phyloP scores from a whole-genome alignment of 1,139 yeast species.

The Geotrichum candidum region DNA sequence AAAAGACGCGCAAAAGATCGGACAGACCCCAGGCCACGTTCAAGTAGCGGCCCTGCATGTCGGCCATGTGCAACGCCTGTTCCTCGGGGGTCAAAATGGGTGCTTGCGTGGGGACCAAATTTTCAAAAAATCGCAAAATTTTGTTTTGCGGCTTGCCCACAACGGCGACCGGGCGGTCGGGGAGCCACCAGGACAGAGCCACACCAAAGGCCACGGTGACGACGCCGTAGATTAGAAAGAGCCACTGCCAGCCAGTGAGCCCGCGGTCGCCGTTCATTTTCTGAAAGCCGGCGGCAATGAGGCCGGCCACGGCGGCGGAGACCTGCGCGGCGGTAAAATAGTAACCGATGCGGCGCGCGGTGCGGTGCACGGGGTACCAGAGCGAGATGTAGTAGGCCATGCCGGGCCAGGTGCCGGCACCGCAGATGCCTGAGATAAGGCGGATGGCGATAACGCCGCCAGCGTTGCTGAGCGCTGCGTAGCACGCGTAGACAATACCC shows the following conservation, averaged over 20 bases:
- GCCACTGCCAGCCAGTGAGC: constrained; percentile 81
- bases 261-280: constrained; percentile 70
- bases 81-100: constrained; percentile 51
- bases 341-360: constrained; percentile 76
- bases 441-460: constrained; percentile 66
- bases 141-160: neutral
- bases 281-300: constrained; percentile 83
- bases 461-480: constrained; percentile 49
- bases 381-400: constrained; percentile 75
- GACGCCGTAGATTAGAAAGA: constrained; percentile 70
- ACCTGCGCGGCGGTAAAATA: constrained; percentile 89
- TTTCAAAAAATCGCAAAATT: constrained; percentile 21
- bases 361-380: constrained; percentile 80
- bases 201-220: constrained; percentile 66
- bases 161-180: constrained; percentile 52
- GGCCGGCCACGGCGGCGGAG: constrained; percentile 79
- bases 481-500: constrained; percentile 72
- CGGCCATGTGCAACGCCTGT: constrained; percentile 53
- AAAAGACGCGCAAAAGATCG: constrained; percentile 52
- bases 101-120: constrained; percentile 36
- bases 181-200: constrained; percentile 73
- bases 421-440: constrained; percentile 70
- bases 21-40: constrained; percentile 52
- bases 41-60: constrained; percentile 49
- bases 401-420: constrained; percentile 95